Conservation (phyloP, 768 basidiomycete species). For the Trametes cubensis region DNA sequence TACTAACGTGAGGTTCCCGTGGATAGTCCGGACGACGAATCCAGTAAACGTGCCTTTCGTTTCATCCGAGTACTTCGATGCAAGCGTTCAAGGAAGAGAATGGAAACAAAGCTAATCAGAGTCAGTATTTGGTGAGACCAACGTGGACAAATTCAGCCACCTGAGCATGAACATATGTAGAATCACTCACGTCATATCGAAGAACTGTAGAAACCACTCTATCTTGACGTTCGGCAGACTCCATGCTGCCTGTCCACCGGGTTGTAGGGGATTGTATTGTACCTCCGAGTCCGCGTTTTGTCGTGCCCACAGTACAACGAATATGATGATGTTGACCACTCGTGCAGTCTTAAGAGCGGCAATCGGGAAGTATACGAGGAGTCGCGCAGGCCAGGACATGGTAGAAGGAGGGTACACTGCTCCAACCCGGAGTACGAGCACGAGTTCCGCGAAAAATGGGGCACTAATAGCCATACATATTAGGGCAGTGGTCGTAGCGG, state of each 20-base stretch:
- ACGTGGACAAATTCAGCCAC: no score
- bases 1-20: no score
- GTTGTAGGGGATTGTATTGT: constrained; percentile 5
- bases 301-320: constrained; percentile 8
- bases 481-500: not conserved
- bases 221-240: constrained; percentile 21
- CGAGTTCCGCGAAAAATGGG: constrained; percentile 41
- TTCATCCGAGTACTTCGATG: not conserved
- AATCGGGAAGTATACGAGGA: constrained; percentile 34
- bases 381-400: constrained; percentile 21
- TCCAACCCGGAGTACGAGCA: constrained; percentile 41
- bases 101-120: constrained; percentile 2
- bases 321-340: constrained; percentile 26
- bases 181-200: constrained; percentile 38
- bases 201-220: constrained; percentile 39
- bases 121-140: not conserved
- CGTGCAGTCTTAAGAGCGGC: constrained; percentile 37
- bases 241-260: constrained; percentile 10
- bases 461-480: constrained; percentile 25
- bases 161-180: no score
- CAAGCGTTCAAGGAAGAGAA: constrained; percentile 3
- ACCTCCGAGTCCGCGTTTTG: not conserved
- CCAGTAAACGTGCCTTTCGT: not conserved
- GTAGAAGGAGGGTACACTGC: constrained; percentile 37
- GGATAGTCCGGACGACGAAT: not conserved